Conservation (phyloP, 2,329 filamentous ascomycete species). For the Fusarium sp. region DNA sequence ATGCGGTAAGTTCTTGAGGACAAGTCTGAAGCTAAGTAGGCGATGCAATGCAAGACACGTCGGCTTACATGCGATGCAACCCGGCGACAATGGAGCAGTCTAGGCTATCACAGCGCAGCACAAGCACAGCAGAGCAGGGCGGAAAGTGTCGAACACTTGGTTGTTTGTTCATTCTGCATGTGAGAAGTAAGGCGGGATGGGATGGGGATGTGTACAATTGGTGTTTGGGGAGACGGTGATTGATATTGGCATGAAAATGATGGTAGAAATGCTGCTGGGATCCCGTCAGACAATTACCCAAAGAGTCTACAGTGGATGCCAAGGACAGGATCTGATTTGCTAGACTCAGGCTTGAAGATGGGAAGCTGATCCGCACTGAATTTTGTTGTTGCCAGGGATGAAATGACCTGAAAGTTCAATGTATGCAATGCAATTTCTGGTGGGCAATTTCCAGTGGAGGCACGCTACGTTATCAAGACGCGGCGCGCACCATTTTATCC, state of each 20-base stretch:
- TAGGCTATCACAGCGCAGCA: not conserved
- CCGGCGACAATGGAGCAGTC: not conserved
- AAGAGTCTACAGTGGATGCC: not conserved
- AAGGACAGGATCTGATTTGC: not conserved
- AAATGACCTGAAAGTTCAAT: not conserved
- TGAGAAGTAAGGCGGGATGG: not conserved
- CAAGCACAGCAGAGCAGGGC: not conserved
- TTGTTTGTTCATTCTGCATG: not conserved
- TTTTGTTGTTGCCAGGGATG: not conserved
- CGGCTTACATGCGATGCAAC: conserved; percentile 32
- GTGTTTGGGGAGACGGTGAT: not conserved
- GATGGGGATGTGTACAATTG: not conserved
- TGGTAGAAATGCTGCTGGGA: not conserved
- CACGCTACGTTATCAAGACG: not conserved
- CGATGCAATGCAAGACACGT: conserved; percentile 48
- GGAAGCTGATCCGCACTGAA: not conserved
- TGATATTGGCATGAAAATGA: not conserved
- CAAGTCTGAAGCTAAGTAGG: not conserved
- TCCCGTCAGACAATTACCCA: not conserved
- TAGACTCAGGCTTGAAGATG: not conserved
- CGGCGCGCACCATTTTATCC: not conserved
- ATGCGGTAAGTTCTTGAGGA: not conserved
- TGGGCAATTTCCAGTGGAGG: not conserved
- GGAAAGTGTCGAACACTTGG: not conserved
- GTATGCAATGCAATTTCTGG: not conserved